These are phyloP conservation scores for Aspergillus ustus DNA, from an alignment of 2,329 filamentous ascomycete species.

Conservation along the genomic window DNA sequence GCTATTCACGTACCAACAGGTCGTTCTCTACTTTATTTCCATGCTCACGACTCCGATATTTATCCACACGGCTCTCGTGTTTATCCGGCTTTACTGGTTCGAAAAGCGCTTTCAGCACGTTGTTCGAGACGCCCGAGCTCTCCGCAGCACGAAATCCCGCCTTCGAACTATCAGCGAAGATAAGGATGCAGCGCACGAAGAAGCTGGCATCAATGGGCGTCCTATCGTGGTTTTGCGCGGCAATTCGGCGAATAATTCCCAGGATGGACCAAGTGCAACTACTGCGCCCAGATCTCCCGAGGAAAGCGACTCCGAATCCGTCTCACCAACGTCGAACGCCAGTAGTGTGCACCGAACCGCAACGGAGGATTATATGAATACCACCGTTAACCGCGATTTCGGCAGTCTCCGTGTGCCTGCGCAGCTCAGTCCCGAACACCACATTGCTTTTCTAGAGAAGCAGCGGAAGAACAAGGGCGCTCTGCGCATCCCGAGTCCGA, in stretches of 20 bases:
- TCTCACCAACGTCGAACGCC: constrained; percentile 27
- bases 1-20: constrained; percentile 73
- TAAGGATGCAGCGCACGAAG: constrained; percentile 47
- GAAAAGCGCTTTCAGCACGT: constrained; percentile 92
- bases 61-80: constrained; percentile 84
- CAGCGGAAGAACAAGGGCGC: constrained; percentile 78
- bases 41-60: constrained; percentile 82
- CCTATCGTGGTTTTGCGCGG: constrained; percentile 46
- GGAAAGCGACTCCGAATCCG: constrained; percentile 31
- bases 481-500: constrained; percentile 85
- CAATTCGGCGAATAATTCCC: constrained; percentile 34
- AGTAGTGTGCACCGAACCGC: constrained; percentile 25
- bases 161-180: constrained; percentile 56
- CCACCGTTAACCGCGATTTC: constrained; percentile 34
- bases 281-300: constrained; percentile 26
- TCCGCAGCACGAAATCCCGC: constrained; percentile 68
- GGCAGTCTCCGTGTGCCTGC: constrained; percentile 58
- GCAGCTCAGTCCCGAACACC: constrained; percentile 68
- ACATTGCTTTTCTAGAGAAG: constrained; percentile 85
- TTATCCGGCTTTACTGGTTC: constrained; percentile 95
- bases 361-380: constrained; percentile 9
- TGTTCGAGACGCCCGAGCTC: constrained; percentile 70
- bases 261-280: constrained; percentile 17
- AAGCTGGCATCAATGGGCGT: constrained; percentile 43
- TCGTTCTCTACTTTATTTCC: constrained; percentile 71